Percentiles rank a stretch among this genome's conserved stretches.
Evolutionary conservation across 768 basidiomycete species (phyloP).

Genomic region (Rhizopogon roseolus): DNA sequence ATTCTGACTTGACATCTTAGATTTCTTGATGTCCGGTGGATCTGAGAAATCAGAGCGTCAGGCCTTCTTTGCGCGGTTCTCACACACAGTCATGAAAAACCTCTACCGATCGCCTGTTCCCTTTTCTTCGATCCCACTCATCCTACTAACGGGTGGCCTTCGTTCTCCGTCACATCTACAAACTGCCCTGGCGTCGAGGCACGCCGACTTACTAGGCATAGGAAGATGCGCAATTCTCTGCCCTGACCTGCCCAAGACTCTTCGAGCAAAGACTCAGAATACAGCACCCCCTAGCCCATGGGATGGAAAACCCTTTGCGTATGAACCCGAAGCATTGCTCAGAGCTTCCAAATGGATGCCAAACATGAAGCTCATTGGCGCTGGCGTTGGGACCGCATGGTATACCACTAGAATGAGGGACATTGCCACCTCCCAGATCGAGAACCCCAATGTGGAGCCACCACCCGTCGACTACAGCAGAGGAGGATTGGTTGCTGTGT

Average conservation of each 20-base stretch:
- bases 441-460: background rate
- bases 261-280: constrained; percentile 18
- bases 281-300: constrained; percentile 1
- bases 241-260: constrained; percentile 51
- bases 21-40: constrained; percentile 33
- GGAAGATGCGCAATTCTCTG: constrained; percentile 61
- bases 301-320: constrained; percentile 30
- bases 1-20: constrained; percentile 22
- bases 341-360: constrained; percentile 27
- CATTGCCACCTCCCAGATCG: constrained; percentile 30
- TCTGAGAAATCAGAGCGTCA: constrained; percentile 44
- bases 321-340: constrained; percentile 30
- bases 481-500: constrained; percentile 31
- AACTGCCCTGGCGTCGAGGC: constrained; percentile 43
- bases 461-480: constrained; percentile 22
- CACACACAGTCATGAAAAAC: constrained; percentile 44
- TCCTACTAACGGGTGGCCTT: constrained; percentile 82
- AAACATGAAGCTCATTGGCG: constrained; percentile 59
- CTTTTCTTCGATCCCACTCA: constrained; percentile 40
- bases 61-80: constrained; percentile 69
- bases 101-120: constrained; percentile 11
- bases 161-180: constrained; percentile 52
- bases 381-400: constrained; percentile 61
- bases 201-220: constrained; percentile 75
- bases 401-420: constrained; percentile 55